Evolutionary conservation across 305 asterid species (phyloP).

Genomic region (Fraxinus sp.): DNA sequence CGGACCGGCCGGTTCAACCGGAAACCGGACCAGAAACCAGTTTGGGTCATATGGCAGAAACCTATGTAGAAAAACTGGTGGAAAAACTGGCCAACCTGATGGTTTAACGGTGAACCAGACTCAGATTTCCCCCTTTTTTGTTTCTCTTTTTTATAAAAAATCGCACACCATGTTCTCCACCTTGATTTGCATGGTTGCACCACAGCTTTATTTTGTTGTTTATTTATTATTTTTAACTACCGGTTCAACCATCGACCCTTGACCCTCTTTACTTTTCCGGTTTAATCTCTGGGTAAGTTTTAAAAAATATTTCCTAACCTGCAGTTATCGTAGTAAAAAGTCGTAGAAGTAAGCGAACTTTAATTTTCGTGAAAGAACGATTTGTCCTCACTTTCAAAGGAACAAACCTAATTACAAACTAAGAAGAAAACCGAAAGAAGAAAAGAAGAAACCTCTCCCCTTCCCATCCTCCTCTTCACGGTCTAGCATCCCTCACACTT

Average conservation of each 20-base stretch:
- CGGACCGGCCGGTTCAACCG: not conserved
- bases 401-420: not conserved
- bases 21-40: not conserved
- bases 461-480: no score
- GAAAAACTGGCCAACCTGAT: not conserved
- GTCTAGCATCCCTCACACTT: no score
- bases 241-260: not conserved
- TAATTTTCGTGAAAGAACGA: not conserved
- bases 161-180: not conserved
- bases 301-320: not conserved
- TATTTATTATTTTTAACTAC: not conserved
- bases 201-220: not conserved
- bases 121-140: not conserved
- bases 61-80: not conserved
- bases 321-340: not conserved
- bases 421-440: no score
- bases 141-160: not conserved
- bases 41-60: not conserved
- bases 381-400: not conserved
- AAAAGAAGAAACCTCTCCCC: not conserved
- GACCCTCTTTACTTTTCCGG: not conserved
- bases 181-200: not conserved
- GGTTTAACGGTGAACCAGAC: not conserved
- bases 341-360: not conserved
- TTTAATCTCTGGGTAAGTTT: not conserved